A percentile compares a stretch with the other conserved stretches of the same genome.
phyloP scores from a whole-genome alignment of 2,329 filamentous ascomycete species.

The Sporothrix pseudoabietina region DNA sequence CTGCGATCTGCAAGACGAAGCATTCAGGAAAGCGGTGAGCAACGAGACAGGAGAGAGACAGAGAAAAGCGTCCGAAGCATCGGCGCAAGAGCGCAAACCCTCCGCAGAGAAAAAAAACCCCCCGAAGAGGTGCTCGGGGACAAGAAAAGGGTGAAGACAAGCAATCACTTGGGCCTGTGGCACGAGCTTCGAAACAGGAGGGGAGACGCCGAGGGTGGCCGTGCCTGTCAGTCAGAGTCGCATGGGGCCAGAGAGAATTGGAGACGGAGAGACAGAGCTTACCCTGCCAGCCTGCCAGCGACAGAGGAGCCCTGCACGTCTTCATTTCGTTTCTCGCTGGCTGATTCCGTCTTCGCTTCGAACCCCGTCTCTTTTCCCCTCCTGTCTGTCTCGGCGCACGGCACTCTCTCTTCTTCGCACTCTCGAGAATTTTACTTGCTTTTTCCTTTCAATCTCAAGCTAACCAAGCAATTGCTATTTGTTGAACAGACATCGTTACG shows the following conservation, averaged over 20 bases:
- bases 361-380: not conserved
- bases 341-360: conserved; percentile 15
- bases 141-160: not conserved
- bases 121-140: not conserved
- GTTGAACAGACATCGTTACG: conserved; percentile 2
- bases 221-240: conserved; percentile 12
- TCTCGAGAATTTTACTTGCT: not conserved
- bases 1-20: not conserved
- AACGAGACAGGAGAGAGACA: not conserved
- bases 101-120: too few relatives aligned
- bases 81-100: not conserved
- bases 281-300: conserved; percentile 16
- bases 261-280: conserved; percentile 14
- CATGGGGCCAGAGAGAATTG: not conserved
- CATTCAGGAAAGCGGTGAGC: not conserved
- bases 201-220: conserved; percentile 17
- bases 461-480: not conserved
- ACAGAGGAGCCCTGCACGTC: conserved; percentile 14
- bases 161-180: not conserved
- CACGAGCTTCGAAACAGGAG: conserved; percentile 17
- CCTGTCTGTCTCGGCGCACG: conserved; percentile 17
- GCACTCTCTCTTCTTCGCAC: not conserved
- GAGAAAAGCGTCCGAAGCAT: not conserved
- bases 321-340: conserved; percentile 23
- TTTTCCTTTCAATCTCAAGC: not conserved